Conservation (phyloP, 345 rosid species). For the Camelina laxa region DNA sequence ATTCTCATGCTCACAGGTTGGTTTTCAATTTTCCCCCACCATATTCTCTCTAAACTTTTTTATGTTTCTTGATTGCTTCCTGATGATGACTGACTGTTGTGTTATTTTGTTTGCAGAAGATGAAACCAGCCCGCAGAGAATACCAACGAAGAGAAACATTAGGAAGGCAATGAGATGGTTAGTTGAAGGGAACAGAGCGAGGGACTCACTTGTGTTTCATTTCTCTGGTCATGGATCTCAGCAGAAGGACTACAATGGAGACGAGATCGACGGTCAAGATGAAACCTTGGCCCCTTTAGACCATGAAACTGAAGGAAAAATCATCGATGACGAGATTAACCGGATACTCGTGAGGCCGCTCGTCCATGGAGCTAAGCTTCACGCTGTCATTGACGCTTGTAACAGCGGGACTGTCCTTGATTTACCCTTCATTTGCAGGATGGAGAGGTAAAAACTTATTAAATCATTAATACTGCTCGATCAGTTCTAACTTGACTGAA, state of each 20-base stretch:
- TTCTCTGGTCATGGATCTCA: slow-evolving; percentile 83
- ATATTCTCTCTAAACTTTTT: not conserved
- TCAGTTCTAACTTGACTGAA: slow-evolving; percentile 4
- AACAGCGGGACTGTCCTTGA: slow-evolving; percentile 76
- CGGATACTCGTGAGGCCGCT: slow-evolving; percentile 69
- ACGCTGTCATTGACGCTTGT: slow-evolving; percentile 75
- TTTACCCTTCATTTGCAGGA: slow-evolving; percentile 64
- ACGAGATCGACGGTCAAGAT: slow-evolving; percentile 74
- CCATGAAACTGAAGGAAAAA: slow-evolving; percentile 67
- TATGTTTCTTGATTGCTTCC: not conserved
- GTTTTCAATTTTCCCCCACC: not conserved
- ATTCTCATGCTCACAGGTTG: slow-evolving; percentile 53
- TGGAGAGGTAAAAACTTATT: slow-evolving; percentile 53
- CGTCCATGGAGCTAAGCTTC: slow-evolving; percentile 68
- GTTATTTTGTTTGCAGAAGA: slow-evolving; percentile 58
- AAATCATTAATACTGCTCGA: not conserved
- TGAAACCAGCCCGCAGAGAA: slow-evolving; percentile 53
- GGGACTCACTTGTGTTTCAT: slow-evolving; percentile 83
- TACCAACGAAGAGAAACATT: slow-evolving; percentile 78
- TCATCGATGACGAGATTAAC: slow-evolving; percentile 79
- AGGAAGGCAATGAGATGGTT: slow-evolving; percentile 72
- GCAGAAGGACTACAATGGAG: slow-evolving; percentile 54
- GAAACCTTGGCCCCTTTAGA: slow-evolving; percentile 78
- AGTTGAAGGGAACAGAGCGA: slow-evolving; percentile 65
- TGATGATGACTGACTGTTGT: slow-evolving; percentile 17